Evolutionary conservation across 176 grass and related monocot species (phyloP).

Genomic region (Cymbopogon citratus): DNA sequence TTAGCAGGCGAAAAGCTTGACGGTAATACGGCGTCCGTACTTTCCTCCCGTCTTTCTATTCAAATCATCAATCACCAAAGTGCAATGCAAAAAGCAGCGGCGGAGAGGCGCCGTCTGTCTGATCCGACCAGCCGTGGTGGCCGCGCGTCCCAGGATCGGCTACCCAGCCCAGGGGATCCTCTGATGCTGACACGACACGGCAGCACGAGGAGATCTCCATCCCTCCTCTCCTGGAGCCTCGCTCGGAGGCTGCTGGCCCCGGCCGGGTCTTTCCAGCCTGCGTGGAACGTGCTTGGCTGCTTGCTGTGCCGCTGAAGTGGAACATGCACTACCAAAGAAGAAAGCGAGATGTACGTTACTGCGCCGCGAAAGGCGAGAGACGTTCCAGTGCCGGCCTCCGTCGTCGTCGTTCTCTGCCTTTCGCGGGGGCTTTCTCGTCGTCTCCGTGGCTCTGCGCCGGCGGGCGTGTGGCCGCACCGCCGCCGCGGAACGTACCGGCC

Average conservation of each 20-base stretch:
- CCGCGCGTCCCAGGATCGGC: not conserved
- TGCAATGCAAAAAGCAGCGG: not conserved
- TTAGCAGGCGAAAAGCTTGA: not conserved
- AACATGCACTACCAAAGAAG: not conserved
- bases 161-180: not conserved
- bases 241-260: not conserved
- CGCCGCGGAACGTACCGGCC: no score
- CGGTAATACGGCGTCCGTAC: not conserved
- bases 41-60: not conserved
- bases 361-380: no score
- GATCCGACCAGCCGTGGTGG: not conserved
- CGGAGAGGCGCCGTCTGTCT: not conserved
- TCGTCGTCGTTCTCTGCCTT: no score
- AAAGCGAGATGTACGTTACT: no score
- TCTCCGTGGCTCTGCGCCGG: no score
- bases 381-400: no score
- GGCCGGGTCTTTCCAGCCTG: not conserved
- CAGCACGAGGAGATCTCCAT: not conserved
- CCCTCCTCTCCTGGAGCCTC: no score
- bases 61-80: no score
- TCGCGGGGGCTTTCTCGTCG: no score
- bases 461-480: no score
- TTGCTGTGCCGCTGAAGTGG: not conserved
- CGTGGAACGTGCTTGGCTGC: not conserved
- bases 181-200: not conserved